Evolutionary conservation across 805 yeast genomes (phyloP).

Genomic region (Metschnikowia peoriensis): DNA sequence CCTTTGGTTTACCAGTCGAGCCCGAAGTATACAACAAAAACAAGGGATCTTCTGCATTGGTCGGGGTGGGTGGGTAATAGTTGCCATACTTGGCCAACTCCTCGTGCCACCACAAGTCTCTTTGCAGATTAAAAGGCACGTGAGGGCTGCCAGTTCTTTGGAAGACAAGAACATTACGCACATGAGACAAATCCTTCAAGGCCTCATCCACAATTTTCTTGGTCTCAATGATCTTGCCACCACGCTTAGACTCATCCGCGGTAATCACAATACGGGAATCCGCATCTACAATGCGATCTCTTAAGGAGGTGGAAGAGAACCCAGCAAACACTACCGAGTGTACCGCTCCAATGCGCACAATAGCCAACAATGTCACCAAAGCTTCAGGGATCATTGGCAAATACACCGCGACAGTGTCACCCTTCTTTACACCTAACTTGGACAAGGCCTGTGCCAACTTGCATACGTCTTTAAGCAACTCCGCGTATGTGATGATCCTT

Average conservation of each 20-base stretch:
- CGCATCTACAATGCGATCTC: constrained; percentile 89
- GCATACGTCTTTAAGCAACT: constrained; percentile 79
- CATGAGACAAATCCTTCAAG: constrained; percentile 67
- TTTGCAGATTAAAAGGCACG: constrained; percentile 69
- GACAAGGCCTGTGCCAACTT: constrained; percentile 81
- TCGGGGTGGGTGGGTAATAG: constrained; percentile 84
- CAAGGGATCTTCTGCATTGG: constrained; percentile 89
- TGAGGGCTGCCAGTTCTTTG: constrained; percentile 79
- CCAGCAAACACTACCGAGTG: constrained; percentile 98
- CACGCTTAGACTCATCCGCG: constrained; percentile 93
- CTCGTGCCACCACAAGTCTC: constrained; percentile 97
- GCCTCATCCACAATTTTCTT: constrained; percentile 97
- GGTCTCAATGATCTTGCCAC: constrained; percentile 89
- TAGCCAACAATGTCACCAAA: constrained; percentile 88
- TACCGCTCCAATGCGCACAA: constrained; percentile 90
- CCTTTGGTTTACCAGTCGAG: constrained; percentile 98
- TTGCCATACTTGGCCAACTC: constrained; percentile 77
- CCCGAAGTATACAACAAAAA: constrained; percentile 97
- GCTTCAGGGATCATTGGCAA: constrained; percentile 99
- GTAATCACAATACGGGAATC: constrained; percentile 84
- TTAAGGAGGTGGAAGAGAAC: constrained; percentile 87
- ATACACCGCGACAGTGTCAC: constrained; percentile 95
- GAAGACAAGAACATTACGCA: constrained; percentile 81
- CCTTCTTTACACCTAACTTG: constrained; percentile 85
- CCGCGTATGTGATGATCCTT: constrained; percentile 76